Base-by-base conservation (phyloP, 2,329 filamentous ascomycete genomes). In the Aspergillus ibericus region DNA sequence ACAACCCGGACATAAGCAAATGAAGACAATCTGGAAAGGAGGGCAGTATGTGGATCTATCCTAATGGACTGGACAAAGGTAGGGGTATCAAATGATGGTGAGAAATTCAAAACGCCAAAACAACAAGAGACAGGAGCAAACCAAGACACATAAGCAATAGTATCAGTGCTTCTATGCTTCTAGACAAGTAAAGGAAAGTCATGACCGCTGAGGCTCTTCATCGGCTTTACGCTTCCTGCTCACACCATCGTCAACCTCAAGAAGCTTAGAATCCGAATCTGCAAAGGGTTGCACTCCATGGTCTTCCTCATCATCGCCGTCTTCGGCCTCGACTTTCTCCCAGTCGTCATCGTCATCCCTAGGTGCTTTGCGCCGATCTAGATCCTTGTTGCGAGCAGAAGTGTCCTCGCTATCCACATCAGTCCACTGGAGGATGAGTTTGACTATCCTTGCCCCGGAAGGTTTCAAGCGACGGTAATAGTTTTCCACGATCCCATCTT, bases 391-490 rank as follows among this genome's bases (percentile, higher is more conserved):
- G 25, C 18, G 15, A 16, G 46, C 20, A 25, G 46, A 53, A 48
- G 36, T 51, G 46, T 16, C 59, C 53, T 22, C 59, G 22, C 64
- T 61, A 12, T 69, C 58, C 5, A 64, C 62, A 13, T 70, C 59
- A 6, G 64, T 64, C 72, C 74, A 73, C 12, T 68, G 57, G n/a
- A 78, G 58, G 32, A 70, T 65, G 15, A 78, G 55, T 40, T 68
- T 70, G 44, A 86, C 78, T 38, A 86, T 76, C 59, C 80, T 80
- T 2, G 85, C 85, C 12, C 80, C 83, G 15, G 76, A 76, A 3
- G 85, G 85, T 53, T 79, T 81, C 64, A 88, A 70, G 46, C 82
- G 80, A 34, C 83, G 77, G 71, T 88, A 88, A 68, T 88, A 88
- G 3, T 75, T 79, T 51, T 82, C 77, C 44, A 86, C 79, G 53